phyloP scores from a whole-genome alignment of 108 stramenopile genomes.

The Nitzschia palea region DNA sequence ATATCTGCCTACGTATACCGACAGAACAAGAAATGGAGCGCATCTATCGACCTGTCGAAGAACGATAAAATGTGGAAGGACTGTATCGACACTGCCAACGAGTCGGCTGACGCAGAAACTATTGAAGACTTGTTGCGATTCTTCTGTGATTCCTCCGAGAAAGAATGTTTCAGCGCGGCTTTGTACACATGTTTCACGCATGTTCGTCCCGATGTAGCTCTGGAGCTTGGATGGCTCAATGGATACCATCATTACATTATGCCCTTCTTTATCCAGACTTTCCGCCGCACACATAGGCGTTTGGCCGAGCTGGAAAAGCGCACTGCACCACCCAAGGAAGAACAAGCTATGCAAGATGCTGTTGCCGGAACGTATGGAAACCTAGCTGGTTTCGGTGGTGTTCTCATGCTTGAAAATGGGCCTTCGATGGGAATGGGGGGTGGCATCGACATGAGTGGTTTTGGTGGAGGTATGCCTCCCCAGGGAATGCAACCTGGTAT shows the following conservation, averaged over 20 bases:
- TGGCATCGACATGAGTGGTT: slow-evolving; percentile 83
- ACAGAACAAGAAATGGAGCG: slow-evolving; percentile 96
- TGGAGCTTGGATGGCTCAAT: slow-evolving; percentile 99
- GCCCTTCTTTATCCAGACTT: slow-evolving; percentile 98
- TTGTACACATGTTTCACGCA: slow-evolving; percentile 98
- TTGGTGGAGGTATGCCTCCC: slow-evolving; percentile 36
- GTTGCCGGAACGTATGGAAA: slow-evolving; percentile 82
- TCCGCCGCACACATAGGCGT: slow-evolving; percentile 86
- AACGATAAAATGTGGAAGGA: slow-evolving; percentile 99
- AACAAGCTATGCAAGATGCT: slow-evolving; percentile 68
- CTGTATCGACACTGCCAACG: slow-evolving; percentile 98
- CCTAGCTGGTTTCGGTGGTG: slow-evolving; percentile 72
- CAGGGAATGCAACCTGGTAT: slow-evolving; percentile 35
- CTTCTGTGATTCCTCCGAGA: slow-evolving; percentile 98
- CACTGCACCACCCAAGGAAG: slow-evolving; percentile 88
- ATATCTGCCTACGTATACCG: slow-evolving; percentile 99
- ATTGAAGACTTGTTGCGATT: slow-evolving; percentile 95
- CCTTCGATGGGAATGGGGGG: slow-evolving; percentile 26
- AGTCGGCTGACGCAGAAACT: slow-evolving; percentile 88
- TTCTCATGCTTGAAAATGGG: slow-evolving; percentile 78
- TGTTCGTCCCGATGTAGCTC: slow-evolving; percentile 94
- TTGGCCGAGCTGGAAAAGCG: slow-evolving; percentile 90
- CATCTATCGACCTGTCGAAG: slow-evolving; percentile 96
- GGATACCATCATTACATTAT: slow-evolving; percentile 97
- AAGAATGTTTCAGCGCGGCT: slow-evolving; percentile 96